Evolutionary conservation across 139 green algal genomes (phyloP).

Genomic region (Haematococcus sp.): DNA sequence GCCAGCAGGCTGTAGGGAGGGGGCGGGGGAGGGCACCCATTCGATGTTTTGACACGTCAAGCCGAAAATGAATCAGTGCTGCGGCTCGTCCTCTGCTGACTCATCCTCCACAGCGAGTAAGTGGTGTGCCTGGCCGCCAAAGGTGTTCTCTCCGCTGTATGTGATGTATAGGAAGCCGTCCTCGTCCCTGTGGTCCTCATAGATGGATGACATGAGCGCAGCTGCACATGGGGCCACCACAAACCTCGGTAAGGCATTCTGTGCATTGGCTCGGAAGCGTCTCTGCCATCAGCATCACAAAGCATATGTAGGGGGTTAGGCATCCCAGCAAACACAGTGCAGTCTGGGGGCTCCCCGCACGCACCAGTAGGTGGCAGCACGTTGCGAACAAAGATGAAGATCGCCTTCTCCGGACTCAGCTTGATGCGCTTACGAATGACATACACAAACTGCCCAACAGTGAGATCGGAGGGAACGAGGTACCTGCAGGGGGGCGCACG

Average conservation of each 20-base stretch:
- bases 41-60: no score
- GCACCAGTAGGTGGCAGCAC: slow-evolving; percentile 91
- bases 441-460: slow-evolving; percentile 98
- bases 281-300: no score
- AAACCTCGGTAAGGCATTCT: no score
- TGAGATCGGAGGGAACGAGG: slow-evolving; percentile 95
- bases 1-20: no score
- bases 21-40: no score
- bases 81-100: no score
- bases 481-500: slow-evolving; percentile 68
- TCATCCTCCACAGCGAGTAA: no score
- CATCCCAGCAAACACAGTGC: no score
- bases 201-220: slow-evolving; percentile 95
- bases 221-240: slow-evolving; percentile 60
- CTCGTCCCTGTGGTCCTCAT: slow-evolving; percentile 97
- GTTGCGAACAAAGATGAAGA: slow-evolving; percentile 99
- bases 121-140: slow-evolving; percentile 47
- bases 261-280: no score
- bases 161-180: slow-evolving; percentile 99
- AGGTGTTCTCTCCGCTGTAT: slow-evolving; percentile 92
- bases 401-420: slow-evolving; percentile 93
- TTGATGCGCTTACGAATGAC: slow-evolving; percentile 99
- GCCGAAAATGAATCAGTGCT: no score
- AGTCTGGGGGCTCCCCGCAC: not conserved
- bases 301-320: no score